Percentiles rank a stretch among this genome's conserved stretches.
Conservation (phyloP, 805 yeast genomes). For the Barnettozyma botsteinii region DNA sequence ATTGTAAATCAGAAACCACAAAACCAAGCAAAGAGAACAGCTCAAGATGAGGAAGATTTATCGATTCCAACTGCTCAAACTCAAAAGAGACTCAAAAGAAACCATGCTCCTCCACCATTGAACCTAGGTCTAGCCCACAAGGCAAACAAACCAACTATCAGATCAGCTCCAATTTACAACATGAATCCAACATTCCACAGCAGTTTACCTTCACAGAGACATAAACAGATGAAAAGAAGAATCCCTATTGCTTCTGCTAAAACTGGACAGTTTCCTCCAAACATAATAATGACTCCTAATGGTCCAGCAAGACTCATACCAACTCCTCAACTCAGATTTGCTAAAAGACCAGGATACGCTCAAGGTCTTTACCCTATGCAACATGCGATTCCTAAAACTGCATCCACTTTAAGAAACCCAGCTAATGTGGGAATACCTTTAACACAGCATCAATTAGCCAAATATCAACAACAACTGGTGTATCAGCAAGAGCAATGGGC, state of each 20-base stretch:
- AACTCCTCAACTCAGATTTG: conserved; percentile 5
- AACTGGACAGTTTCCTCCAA: conserved; percentile 1
- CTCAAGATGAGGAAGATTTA: conserved; percentile 10
- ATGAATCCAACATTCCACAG: conserved; percentile 9
- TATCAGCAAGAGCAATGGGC: conserved; percentile 25
- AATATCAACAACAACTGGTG: conserved; percentile 24
- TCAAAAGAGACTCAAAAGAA: conserved; percentile 25
- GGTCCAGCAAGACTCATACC: conserved; percentile 6
- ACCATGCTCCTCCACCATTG: conserved; percentile 28
- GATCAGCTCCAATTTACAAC: conserved; percentile 29
- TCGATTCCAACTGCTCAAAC: conserved; percentile 19
- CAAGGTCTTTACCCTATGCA: not conserved
- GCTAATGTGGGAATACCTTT: conserved; percentile 12
- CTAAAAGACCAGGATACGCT: conserved; percentile 8
- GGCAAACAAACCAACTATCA: conserved; percentile 24
- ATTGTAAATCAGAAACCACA: not conserved
- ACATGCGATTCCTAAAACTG: conserved; percentile 19
- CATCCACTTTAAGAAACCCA: conserved; percentile 18
- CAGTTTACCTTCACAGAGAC: conserved; percentile 15
- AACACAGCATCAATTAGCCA: conserved; percentile 20
- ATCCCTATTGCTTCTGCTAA: conserved; percentile 1
- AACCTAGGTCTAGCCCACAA: conserved; percentile 15
- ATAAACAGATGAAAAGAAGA: conserved; percentile 10
- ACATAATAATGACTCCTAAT: conserved; percentile 7
- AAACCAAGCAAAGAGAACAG: not conserved